A percentile compares a stretch with the other conserved stretches of the same genome.
Evolutionary conservation across 805 yeast species (phyloP).

Genomic region (Tetrapisispora pingtungensis): DNA sequence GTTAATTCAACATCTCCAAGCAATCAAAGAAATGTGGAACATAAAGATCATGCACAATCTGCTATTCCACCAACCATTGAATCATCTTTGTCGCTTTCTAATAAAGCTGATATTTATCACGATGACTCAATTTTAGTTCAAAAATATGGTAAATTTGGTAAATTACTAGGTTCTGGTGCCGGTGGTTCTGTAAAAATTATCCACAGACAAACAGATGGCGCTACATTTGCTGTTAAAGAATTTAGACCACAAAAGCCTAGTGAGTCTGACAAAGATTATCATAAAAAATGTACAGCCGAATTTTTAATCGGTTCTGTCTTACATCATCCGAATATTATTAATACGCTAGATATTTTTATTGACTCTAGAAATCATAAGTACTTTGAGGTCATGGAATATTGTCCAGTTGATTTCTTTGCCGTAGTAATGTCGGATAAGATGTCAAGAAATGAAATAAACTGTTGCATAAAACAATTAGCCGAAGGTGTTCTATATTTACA

Average conservation of each 20-base stretch:
- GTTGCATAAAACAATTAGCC: constrained; percentile 65
- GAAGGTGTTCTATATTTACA: constrained; percentile 67
- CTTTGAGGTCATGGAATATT: constrained; percentile 77
- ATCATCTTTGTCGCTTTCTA: constrained; percentile 23
- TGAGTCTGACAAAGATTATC: constrained; percentile 63
- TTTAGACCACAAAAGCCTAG: constrained; percentile 59
- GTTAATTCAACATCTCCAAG: neutral
- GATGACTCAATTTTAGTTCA: constrained; percentile 41
- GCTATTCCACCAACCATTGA: constrained; percentile 28
- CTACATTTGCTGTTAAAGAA: constrained; percentile 73
- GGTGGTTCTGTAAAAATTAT: constrained; percentile 73
- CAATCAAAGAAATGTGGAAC: constrained; percentile 1
- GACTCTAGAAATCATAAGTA: constrained; percentile 54
- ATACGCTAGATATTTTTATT: constrained; percentile 55
- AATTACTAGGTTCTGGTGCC: constrained; percentile 73
- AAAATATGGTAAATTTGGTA: constrained; percentile 65
- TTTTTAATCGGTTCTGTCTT: constrained; percentile 74
- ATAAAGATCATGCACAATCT: constrained; percentile 19
- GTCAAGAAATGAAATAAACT: constrained; percentile 71
- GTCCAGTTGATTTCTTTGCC: constrained; percentile 75
- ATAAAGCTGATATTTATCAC: constrained; percentile 31
- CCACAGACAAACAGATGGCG: constrained; percentile 56
- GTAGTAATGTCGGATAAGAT: constrained; percentile 78
- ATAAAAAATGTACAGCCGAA: constrained; percentile 78
- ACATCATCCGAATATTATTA: constrained; percentile 71